phyloP scores from a whole-genome alignment of 306 rosid genomes.

The Corylus avellana region DNA sequence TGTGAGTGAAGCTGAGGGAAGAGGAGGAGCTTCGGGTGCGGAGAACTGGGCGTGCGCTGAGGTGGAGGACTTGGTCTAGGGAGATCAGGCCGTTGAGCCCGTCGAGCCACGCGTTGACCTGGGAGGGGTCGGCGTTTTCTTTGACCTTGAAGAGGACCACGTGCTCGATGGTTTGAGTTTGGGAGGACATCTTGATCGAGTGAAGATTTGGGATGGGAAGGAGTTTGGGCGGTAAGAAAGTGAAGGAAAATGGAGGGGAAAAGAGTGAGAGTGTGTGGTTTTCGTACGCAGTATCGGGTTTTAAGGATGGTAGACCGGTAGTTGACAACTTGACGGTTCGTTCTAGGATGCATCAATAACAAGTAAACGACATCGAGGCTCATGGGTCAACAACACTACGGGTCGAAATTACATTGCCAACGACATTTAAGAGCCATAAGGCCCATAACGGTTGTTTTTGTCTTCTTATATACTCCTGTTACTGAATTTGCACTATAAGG shows the following conservation, averaged over 20 bases:
- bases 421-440: too few species aligned
- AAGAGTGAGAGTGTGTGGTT: background rate
- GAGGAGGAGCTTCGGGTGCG: slow-evolving; percentile 61
- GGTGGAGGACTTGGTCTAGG: slow-evolving; percentile 62
- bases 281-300: background rate
- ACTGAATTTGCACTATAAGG: too few species aligned
- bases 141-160: slow-evolving; percentile 86
- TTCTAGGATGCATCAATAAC: too few species aligned
- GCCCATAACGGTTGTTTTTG: too few species aligned
- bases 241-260: background rate
- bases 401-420: too few species aligned
- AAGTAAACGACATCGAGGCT: too few species aligned
- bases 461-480: too few species aligned
- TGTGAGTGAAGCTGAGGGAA: slow-evolving; percentile 63
- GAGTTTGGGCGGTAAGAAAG: slow-evolving; percentile 33
- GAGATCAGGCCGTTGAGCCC: slow-evolving; percentile 57
- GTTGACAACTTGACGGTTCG: too few species aligned
- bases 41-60: slow-evolving; percentile 63
- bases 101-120: slow-evolving; percentile 55
- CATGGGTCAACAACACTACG: too few species aligned
- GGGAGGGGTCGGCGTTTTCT: slow-evolving; percentile 60
- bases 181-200: slow-evolving; percentile 39
- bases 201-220: slow-evolving; percentile 3
- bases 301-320: background rate
- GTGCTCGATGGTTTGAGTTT: slow-evolving; percentile 57